These are phyloP conservation scores for Curvularia hawaiiensis DNA, from an alignment of 2,329 filamentous ascomycete species.

Conservation along the genomic window DNA sequence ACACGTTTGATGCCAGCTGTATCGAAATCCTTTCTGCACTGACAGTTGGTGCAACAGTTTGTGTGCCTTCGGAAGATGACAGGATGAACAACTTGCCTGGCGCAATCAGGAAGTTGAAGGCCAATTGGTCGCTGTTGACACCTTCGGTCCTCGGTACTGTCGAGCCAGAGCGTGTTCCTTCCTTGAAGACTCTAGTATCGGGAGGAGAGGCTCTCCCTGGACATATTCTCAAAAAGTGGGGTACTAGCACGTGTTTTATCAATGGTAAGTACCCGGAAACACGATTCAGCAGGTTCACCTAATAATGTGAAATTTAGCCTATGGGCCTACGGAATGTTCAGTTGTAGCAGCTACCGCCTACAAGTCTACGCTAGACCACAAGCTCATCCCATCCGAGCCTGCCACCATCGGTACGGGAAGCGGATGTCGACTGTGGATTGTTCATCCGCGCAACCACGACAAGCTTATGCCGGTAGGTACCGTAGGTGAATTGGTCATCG, in stretches of 20 bases:
- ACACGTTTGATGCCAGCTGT: constrained; percentile 62
- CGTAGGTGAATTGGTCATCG: constrained; percentile 45
- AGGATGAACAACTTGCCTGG: constrained; percentile 59
- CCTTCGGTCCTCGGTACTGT: constrained; percentile 48
- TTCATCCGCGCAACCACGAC: constrained; percentile 48
- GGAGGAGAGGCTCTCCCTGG: constrained; percentile 52
- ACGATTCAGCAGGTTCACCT: background rate
- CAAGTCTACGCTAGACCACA: constrained; percentile 33
- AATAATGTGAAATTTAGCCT: constrained; percentile 24
- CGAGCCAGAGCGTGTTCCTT: constrained; percentile 47
- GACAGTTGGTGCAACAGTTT: constrained; percentile 56
- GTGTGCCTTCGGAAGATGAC: constrained; percentile 61
- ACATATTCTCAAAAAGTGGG: constrained; percentile 52
- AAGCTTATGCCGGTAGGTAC: constrained; percentile 40
- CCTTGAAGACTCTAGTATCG: constrained; percentile 50
- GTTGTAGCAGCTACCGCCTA: constrained; percentile 33
- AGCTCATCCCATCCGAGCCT: constrained; percentile 33
- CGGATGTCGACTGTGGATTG: constrained; percentile 47
- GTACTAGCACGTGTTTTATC: constrained; percentile 50
- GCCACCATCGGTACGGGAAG: constrained; percentile 40
- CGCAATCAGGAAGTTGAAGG: constrained; percentile 41
- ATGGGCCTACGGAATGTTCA: constrained; percentile 42
- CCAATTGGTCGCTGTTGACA: constrained; percentile 39
- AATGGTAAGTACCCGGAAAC: constrained; percentile 48
- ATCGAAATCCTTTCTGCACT: constrained; percentile 61